Conservation (phyloP, 805 yeast species). For the Maudiozyma barnettii region DNA sequence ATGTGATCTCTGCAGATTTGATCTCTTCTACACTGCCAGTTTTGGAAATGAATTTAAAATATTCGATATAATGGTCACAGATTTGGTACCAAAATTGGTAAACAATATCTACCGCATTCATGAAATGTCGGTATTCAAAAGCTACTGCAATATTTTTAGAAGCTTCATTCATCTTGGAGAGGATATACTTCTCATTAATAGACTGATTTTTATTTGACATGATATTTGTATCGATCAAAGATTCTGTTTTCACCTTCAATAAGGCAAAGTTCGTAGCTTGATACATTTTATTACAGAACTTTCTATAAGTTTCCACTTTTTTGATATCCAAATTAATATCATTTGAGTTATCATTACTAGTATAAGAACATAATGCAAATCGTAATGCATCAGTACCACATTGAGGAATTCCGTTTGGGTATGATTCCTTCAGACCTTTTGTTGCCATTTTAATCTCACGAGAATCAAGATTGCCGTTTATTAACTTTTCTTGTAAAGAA, state of each 20-base stretch:
- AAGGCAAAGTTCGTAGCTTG: constrained; percentile 95
- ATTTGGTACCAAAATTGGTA: constrained; percentile 90
- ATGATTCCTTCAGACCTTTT: constrained; percentile 74
- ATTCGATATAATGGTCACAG: constrained; percentile 96
- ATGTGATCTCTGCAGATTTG: constrained; percentile 80
- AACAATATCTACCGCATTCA: constrained; percentile 69
- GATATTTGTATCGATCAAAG: constrained; percentile 58
- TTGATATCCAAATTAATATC: constrained; percentile 90
- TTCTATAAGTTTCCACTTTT: constrained; percentile 95
- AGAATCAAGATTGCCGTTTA: constrained; percentile 74
- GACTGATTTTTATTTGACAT: constrained; percentile 60
- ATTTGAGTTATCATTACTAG: constrained; percentile 95
- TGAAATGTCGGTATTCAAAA: constrained; percentile 77
- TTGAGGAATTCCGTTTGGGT: constrained; percentile 94
- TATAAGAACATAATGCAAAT: constrained; percentile 93
- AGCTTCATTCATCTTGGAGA: constrained; percentile 67
- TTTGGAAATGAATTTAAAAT: constrained; percentile 78
- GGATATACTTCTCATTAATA: constrained; percentile 89
- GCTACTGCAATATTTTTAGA: constrained; percentile 49
- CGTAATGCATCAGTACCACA: constrained; percentile 98
- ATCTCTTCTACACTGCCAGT: constrained; percentile 78
- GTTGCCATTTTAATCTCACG: constrained; percentile 75
- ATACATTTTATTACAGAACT: constrained; percentile 96
- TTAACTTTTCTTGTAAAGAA: constrained; percentile 63
- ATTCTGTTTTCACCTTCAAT: constrained; percentile 79